Evolutionary conservation across 768 basidiomycete genomes (phyloP).

Genomic region (Pleurotus cornucopiae): DNA sequence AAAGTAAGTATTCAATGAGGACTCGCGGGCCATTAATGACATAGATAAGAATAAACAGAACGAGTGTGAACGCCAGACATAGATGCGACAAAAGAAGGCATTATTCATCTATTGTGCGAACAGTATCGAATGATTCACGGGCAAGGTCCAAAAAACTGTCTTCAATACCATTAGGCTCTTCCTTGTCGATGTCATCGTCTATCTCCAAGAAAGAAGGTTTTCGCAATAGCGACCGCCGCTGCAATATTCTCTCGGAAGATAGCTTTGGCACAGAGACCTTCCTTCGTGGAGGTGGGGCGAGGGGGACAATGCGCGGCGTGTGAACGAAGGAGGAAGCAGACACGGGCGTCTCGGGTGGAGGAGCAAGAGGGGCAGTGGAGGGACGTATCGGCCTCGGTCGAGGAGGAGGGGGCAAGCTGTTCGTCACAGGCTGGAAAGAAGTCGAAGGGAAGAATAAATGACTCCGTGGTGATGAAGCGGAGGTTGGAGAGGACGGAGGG

Average conservation of each 20-base stretch:
- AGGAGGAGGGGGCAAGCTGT: slow-evolving; percentile 54
- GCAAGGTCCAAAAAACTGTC: slow-evolving; percentile 51
- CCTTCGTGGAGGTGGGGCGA: slow-evolving; percentile 20
- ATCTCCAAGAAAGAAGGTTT: slow-evolving; percentile 76
- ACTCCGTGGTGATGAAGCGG: slow-evolving; percentile 9
- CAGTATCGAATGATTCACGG: slow-evolving; percentile 48
- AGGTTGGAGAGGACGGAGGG: slow-evolving; percentile 18
- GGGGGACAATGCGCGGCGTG: slow-evolving; percentile 8
- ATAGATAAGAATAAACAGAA: slow-evolving; percentile 12
- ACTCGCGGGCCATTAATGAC: slow-evolving; percentile 7
- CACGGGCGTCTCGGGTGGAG: slow-evolving; percentile 26
- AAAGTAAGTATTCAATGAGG: slow-evolving; percentile 6
- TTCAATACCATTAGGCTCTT: slow-evolving; percentile 16
- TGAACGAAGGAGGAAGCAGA: neutral
- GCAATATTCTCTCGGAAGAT: slow-evolving; percentile 34
- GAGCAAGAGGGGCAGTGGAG: slow-evolving; percentile 21
- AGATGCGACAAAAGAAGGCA: neutral
- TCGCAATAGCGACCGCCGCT: slow-evolving; percentile 51
- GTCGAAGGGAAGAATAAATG: slow-evolving; percentile 14
- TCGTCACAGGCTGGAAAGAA: slow-evolving; percentile 22
- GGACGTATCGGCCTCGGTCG: slow-evolving; percentile 30
- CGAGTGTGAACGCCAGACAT: neutral
- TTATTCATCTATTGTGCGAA: slow-evolving; percentile 25
- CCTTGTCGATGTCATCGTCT: slow-evolving; percentile 42
- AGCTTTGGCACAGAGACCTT: slow-evolving; percentile 25